Evolutionary conservation across 1,139 yeast genomes (phyloP).

Genomic region (Groenewaldozyma auringiensis): DNA sequence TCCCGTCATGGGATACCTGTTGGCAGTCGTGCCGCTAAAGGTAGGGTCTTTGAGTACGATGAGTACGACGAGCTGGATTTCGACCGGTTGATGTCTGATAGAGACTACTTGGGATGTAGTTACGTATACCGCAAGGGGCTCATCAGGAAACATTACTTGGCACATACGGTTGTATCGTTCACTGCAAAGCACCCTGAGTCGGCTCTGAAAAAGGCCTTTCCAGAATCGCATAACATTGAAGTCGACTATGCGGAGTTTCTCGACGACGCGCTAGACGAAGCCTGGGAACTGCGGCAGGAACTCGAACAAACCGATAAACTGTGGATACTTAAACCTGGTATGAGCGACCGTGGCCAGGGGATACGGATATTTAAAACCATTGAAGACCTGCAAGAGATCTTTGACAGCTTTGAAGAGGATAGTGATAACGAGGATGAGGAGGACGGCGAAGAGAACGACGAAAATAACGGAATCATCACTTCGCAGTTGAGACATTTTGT

Average conservation of each 20-base stretch:
- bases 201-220: slow-evolving; percentile 51
- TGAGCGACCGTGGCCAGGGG: slow-evolving; percentile 97
- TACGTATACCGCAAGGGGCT: slow-evolving; percentile 76
- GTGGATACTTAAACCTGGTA: slow-evolving; percentile 91
- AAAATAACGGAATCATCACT: slow-evolving; percentile 56
- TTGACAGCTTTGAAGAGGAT: slow-evolving; percentile 76
- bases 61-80: slow-evolving; percentile 87
- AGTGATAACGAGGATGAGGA: slow-evolving; percentile 43
- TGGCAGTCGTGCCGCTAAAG: slow-evolving; percentile 11
- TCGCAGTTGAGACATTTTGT: slow-evolving; percentile 87
- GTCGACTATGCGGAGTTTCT: slow-evolving; percentile 95
- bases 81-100: slow-evolving; percentile 44
- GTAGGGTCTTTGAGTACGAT: slow-evolving; percentile 61
- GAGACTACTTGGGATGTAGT: slow-evolving; percentile 62
- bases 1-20: slow-evolving; percentile 14
- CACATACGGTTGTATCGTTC: slow-evolving; percentile 70
- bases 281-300: slow-evolving; percentile 78
- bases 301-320: slow-evolving; percentile 54
- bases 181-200: slow-evolving; percentile 68
- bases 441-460: slow-evolving; percentile 23
- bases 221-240: slow-evolving; percentile 72
- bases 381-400: slow-evolving; percentile 71
- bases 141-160: slow-evolving; percentile 80
- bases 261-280: slow-evolving; percentile 88
- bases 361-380: slow-evolving; percentile 72